Conservation (phyloP, 2,329 filamentous ascomycete genomes). For the Arthrobotrys iridis region DNA sequence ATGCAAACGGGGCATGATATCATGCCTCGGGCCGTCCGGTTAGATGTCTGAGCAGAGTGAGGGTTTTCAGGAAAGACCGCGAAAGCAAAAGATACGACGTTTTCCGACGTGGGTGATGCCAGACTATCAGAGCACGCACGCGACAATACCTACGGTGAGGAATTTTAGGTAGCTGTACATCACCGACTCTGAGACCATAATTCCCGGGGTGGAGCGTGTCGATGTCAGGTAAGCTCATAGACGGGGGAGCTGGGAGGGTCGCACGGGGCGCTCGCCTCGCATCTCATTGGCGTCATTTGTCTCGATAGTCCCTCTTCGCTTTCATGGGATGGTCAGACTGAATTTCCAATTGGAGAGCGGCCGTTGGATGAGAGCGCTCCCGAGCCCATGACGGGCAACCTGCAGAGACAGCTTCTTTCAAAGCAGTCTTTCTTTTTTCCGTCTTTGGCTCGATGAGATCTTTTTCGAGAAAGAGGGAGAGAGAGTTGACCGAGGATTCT, state of each 20-base stretch:
- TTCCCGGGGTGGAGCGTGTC: conserved; percentile 29
- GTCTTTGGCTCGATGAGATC: conserved; percentile 3
- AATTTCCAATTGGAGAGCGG: conserved; percentile 29
- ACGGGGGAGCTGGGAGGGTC: conserved; percentile 19
- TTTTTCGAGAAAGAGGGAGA: conserved; percentile 39
- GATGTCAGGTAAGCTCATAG: not conserved
- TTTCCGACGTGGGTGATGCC: not conserved
- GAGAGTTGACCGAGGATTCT: conserved; percentile 14
- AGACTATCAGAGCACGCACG: not conserved
- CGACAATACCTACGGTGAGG: not conserved
- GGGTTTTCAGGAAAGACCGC: not conserved
- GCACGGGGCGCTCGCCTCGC: conserved; percentile 47
- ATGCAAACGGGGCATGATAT: not conserved
- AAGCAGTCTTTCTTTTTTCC: conserved; percentile 18
- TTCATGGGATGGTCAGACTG: conserved; percentile 29
- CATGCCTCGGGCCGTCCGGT: not conserved
- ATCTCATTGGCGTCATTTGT: conserved; percentile 50
- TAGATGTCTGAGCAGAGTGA: no score
- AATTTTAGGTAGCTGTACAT: conserved; percentile 2
- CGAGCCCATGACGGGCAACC: conserved; percentile 27
- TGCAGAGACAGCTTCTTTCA: conserved; percentile 37
- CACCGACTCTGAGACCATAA: conserved; percentile 1
- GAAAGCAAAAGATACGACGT: not conserved
- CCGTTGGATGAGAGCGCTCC: conserved; percentile 32
- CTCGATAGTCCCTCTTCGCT: conserved; percentile 10